Evolutionary conservation across 495 filamentous ascomycete species (phyloP).

Genomic region (Paragyromitra xinjiangensis): DNA sequence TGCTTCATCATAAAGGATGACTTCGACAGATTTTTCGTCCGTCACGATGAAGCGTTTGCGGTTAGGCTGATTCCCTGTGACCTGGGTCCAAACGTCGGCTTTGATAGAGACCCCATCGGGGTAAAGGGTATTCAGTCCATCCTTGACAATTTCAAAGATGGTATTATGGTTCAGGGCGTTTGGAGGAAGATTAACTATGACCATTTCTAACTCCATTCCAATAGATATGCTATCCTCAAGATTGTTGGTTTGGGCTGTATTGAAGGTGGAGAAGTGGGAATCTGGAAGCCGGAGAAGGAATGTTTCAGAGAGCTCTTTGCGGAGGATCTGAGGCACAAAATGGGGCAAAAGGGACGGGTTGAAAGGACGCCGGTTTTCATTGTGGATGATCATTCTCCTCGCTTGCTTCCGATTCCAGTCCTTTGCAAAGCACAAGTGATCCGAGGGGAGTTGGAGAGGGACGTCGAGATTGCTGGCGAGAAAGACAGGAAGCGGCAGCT

Average conservation of each 20-base stretch:
- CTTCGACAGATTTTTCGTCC: conserved; percentile 47
- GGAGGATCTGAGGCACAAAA: conserved; percentile 21
- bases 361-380: conserved; percentile 31
- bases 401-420: background rate
- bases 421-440: background rate
- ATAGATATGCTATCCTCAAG: conserved; percentile 42
- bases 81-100: conserved; percentile 41
- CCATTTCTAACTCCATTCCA: conserved; percentile 49
- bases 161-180: conserved; percentile 14
- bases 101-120: conserved; percentile 39
- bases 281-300: conserved; percentile 28
- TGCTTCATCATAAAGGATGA: conserved; percentile 24
- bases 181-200: conserved; percentile 40
- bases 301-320: conserved; percentile 18
- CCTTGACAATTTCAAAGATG: conserved; percentile 37
- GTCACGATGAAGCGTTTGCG: conserved; percentile 44
- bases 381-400: conserved; percentile 31
- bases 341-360: conserved; percentile 38
- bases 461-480: background rate
- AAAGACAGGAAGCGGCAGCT: background rate
- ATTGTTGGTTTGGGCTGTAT: conserved; percentile 37
- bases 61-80: conserved; percentile 40
- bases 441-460: background rate
- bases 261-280: conserved; percentile 7
- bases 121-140: conserved; percentile 28